Evolutionary conservation across 208 protist genomes (phyloP).

Genomic region (Eutreptiella sp.): DNA sequence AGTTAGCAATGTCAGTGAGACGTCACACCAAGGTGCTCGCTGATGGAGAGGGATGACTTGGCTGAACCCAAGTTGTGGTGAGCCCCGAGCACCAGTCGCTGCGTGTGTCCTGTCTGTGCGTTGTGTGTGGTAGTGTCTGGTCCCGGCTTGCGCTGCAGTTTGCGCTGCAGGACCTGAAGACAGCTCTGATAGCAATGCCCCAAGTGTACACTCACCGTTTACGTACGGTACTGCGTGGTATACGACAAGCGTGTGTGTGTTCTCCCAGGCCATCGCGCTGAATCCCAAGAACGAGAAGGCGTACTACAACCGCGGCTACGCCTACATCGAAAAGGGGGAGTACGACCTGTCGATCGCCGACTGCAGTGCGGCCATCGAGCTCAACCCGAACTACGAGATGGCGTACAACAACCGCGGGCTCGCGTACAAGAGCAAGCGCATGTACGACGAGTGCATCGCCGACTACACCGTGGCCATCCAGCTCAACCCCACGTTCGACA

Average conservation of each 20-base stretch:
- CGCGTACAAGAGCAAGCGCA: slow-evolving; percentile 43
- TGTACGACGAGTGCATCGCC: slow-evolving; percentile 24
- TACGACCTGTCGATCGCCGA: slow-evolving; percentile 63
- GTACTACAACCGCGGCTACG: slow-evolving; percentile 70
- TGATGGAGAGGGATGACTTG: too few species aligned
- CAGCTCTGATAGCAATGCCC: too few species aligned
- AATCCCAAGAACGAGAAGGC: slow-evolving; percentile 49
- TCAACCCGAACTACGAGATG: slow-evolving; percentile 55
- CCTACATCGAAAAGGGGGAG: slow-evolving; percentile 45
- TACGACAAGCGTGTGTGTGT: slow-evolving; percentile 32
- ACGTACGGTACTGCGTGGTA: slow-evolving; percentile 33
- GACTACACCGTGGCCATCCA: slow-evolving; percentile 66
- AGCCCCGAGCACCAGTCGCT: too few species aligned
- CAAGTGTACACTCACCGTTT: too few species aligned
- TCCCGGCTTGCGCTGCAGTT: too few species aligned
- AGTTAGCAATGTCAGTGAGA: too few species aligned
- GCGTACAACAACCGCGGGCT: slow-evolving; percentile 76
- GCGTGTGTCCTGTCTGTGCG: too few species aligned
- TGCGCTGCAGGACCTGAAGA: too few species aligned
- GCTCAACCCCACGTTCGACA: slow-evolving; percentile 69
- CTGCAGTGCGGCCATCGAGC: slow-evolving; percentile 54
- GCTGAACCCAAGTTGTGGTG: too few species aligned
- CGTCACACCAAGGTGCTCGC: too few species aligned
- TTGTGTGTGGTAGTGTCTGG: too few species aligned
- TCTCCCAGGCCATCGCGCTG: slow-evolving; percentile 45